Evolutionary conservation across 1,284 basidiomycete genomes (phyloP).

Genomic region (Leccinum fallax): DNA sequence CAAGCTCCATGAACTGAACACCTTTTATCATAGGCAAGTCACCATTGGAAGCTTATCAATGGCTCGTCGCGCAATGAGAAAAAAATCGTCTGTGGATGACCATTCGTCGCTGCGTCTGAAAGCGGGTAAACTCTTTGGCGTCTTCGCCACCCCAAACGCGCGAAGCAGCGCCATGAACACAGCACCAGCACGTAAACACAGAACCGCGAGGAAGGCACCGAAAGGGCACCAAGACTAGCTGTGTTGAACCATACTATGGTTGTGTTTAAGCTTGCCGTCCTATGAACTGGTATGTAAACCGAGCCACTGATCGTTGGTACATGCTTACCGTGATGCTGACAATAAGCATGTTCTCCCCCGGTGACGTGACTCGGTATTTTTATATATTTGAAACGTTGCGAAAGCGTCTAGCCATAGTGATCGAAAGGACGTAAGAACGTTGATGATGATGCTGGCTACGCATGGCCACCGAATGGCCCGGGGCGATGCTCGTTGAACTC

Average conservation of each 20-base stretch:
- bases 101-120: background rate
- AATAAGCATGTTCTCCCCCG: too few species aligned
- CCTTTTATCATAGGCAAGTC: background rate
- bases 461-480: background rate
- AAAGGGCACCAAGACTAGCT: background rate
- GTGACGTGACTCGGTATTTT: background rate
- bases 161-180: background rate
- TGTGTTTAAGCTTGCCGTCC: background rate
- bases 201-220: background rate
- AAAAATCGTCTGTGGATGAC: background rate
- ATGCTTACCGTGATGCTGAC: too few species aligned
- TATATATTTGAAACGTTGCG: background rate
- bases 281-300: background rate
- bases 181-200: background rate
- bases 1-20: background rate
- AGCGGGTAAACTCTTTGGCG: background rate
- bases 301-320: background rate
- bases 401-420: background rate
- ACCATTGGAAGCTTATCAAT: background rate
- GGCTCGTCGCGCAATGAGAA: background rate
- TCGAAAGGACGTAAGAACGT: slow-evolving; percentile 2
- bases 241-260: background rate
- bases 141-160: background rate
- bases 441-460: background rate
- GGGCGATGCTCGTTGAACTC: background rate